Conservation (phyloP, 1,139 yeast genomes). For the Zygosaccharomyces sapae region DNA sequence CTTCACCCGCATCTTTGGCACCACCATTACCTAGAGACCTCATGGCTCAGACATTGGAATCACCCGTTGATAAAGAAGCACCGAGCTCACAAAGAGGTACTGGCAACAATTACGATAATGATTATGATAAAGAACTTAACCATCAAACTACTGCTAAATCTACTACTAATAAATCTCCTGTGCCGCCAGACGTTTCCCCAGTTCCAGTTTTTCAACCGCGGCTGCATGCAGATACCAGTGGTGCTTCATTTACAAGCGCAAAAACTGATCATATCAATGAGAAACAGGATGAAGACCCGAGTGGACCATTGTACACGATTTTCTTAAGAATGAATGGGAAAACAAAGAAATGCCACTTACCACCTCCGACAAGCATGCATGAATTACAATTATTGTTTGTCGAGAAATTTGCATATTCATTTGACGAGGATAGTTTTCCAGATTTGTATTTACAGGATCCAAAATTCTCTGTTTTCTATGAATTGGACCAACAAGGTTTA, state of each 20-base stretch:
- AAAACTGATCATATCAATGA: conserved; percentile 8
- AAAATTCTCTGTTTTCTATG: conserved; percentile 59
- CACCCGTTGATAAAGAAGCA: not conserved
- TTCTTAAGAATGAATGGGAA: conserved; percentile 56
- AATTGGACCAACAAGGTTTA: conserved; percentile 66
- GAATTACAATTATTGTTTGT: conserved; percentile 71
- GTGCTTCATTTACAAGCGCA: not conserved
- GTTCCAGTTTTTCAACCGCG: not conserved
- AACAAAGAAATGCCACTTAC: conserved; percentile 57
- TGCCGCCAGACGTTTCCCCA: not conserved
- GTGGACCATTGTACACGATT: conserved; percentile 30
- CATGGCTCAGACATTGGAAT: conserved; percentile 1
- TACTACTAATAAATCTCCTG: conserved; percentile 5
- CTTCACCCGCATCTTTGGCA: conserved; percentile 1
- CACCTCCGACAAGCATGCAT: conserved; percentile 55
- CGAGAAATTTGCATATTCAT: conserved; percentile 81
- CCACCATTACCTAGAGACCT: conserved; percentile 1
- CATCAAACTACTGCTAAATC: not conserved
- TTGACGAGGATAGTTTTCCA: conserved; percentile 68
- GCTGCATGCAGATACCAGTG: not conserved
- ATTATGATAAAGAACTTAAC: not conserved
- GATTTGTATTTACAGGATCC: conserved; percentile 71
- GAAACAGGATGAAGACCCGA: conserved; percentile 4
- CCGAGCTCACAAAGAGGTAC: not conserved
- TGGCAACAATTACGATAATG: not conserved